Evolutionary conservation across 2,329 filamentous ascomycete genomes (phyloP).

Genomic region (Claviceps digitariae): DNA sequence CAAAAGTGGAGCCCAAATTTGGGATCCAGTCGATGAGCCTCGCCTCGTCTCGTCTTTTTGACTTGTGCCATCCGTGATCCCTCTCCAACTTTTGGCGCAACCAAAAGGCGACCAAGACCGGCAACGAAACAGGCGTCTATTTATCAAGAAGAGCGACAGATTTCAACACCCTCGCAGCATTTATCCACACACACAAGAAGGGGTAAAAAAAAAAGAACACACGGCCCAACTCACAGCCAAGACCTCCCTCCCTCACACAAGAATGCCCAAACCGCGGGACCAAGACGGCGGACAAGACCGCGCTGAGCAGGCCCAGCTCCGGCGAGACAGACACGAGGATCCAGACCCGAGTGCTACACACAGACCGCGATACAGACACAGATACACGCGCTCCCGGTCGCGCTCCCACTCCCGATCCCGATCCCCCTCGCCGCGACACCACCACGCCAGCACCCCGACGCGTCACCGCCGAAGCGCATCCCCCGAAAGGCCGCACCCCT

Average conservation of each 20-base stretch:
- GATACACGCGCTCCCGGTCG: not conserved
- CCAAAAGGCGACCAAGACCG: no score
- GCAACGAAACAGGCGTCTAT: no score
- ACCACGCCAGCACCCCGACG: not conserved
- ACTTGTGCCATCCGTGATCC: not conserved
- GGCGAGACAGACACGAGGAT: not conserved
- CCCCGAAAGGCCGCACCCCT: slow-evolving; percentile 9
- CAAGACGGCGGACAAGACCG: not conserved
- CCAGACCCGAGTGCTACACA: not conserved
- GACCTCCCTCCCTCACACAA: not conserved
- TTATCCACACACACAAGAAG: not conserved
- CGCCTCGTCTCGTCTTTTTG: not conserved
- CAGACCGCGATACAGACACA: not conserved
- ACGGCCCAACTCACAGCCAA: not conserved
- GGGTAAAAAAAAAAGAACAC: not conserved
- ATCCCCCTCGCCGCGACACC: not conserved
- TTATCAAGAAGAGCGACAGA: not conserved
- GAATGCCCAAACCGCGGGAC: not conserved
- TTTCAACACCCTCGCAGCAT: not conserved
- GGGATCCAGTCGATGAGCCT: not conserved
- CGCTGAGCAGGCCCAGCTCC: not conserved
- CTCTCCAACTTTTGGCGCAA: no score
- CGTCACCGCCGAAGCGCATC: slow-evolving; percentile 3
- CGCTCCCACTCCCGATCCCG: not conserved
- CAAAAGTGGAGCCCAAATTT: not conserved